Conservation (phyloP, 2,329 filamentous ascomycete genomes). For the Lachnellula suecica region DNA sequence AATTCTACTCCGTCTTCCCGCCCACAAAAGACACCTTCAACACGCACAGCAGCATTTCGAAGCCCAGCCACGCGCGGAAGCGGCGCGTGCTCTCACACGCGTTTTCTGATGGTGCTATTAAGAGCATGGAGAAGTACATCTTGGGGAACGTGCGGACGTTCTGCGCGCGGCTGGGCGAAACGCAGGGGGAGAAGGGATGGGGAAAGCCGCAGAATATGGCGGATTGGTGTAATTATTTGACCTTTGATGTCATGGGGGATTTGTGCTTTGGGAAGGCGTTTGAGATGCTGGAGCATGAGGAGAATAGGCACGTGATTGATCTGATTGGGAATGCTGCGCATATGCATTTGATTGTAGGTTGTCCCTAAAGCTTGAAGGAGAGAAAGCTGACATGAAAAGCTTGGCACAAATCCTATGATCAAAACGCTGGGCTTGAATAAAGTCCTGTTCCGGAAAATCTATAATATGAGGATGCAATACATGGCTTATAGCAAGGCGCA, state of each 20-base stretch:
- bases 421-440: slow-evolving; percentile 66
- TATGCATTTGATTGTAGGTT: slow-evolving; percentile 61
- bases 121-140: slow-evolving; percentile 33
- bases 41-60: slow-evolving; percentile 72
- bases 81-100: slow-evolving; percentile 63
- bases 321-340: slow-evolving; percentile 68
- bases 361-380: neutral
- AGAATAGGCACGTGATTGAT: slow-evolving; percentile 65
- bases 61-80: slow-evolving; percentile 68
- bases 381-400: slow-evolving; percentile 14
- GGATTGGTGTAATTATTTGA: slow-evolving; percentile 39
- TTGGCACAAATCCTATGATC: slow-evolving; percentile 67
- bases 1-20: slow-evolving; percentile 73
- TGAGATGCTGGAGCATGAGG: slow-evolving; percentile 45
- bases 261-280: slow-evolving; percentile 51
- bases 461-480: slow-evolving; percentile 65
- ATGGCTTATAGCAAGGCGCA: slow-evolving; percentile 70
- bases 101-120: slow-evolving; percentile 44
- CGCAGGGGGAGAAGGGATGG: slow-evolving; percentile 47
- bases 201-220: slow-evolving; percentile 59
- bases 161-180: slow-evolving; percentile 52
- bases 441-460: slow-evolving; percentile 65
- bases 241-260: slow-evolving; percentile 51
- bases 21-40: slow-evolving; percentile 64
- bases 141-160: slow-evolving; percentile 49